phyloP scores from a whole-genome alignment of 1,284 basidiomycete species.

The Rhodotorula sp. region DNA sequence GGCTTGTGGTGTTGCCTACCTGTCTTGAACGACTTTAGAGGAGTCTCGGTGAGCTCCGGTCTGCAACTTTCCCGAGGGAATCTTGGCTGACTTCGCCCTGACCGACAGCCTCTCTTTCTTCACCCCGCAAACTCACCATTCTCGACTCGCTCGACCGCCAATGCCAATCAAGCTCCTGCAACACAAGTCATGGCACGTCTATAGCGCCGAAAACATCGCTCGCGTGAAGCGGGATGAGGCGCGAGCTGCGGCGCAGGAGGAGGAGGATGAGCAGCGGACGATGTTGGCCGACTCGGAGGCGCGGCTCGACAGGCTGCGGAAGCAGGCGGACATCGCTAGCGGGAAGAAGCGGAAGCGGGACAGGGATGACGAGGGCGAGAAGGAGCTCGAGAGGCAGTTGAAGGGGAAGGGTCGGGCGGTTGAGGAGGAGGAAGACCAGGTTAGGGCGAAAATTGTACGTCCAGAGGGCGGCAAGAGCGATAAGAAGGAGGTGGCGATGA shows the following conservation, averaged over 20 bases:
- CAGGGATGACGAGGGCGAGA: neutral
- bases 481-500: constrained; percentile 18
- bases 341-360: constrained; percentile 21
- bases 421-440: constrained; percentile 5
- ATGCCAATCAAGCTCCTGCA: constrained; percentile 35
- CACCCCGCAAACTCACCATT: neutral
- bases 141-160: neutral
- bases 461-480: constrained; percentile 1
- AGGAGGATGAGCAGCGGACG: constrained; percentile 7
- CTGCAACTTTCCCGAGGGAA: neutral
- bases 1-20: too few relatives aligned
- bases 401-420: constrained; percentile 12
- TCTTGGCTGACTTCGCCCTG: neutral
- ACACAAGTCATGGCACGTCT: constrained; percentile 38
- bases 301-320: constrained; percentile 29
- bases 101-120: neutral
- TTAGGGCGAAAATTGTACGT: constrained; percentile 2
- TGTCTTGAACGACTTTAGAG: too few relatives aligned
- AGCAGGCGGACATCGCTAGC: neutral
- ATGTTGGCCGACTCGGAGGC: constrained; percentile 32
- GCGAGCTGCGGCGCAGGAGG: constrained; percentile 8
- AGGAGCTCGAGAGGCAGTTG: neutral
- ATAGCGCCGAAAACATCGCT: constrained; percentile 33
- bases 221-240: constrained; percentile 38
- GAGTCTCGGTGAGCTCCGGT: too few relatives aligned